Base-by-base conservation (phyloP, 2,329 filamentous ascomycete genomes). In the Aspergillus pseudoterreus region DNA sequence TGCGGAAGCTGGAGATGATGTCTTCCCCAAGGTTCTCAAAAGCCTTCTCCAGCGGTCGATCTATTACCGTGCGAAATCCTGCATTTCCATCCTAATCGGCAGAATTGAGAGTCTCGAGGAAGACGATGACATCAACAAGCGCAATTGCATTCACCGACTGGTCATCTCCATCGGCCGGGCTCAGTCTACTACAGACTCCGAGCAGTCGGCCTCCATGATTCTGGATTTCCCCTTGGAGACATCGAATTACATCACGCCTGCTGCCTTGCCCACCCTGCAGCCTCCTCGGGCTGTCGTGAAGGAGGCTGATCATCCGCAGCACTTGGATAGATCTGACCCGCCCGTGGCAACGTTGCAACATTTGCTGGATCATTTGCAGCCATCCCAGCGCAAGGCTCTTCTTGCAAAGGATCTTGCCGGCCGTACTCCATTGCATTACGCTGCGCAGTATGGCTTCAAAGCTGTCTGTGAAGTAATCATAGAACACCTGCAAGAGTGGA, bases 381-480 rank as follows among this genome's bases (percentile, higher is more conserved):
- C 81, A 0, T 75, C 81, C 9, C 92, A 97, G 60, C 82, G 86
- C 10, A 58, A 68, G 11, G 86, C 87, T 0, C 75, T 97, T 10
- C 76, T 81, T 45, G 81, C 82, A 11, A 84, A 81, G 53, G 92
- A 97, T 71, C 80, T 84, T 0, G 88, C 92, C 54, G 92, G 90
- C 2, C 87, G 92, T 4, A 80, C 92, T 12, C 91, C 92, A 1
- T 78, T 97, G 10, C 92, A 97, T 68, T 96, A 96, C 66, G 91
- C 91, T 2, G 92, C 94, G 0, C 91, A 97, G 67, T 96, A 95
- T 66, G 94, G 94, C 2, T 91, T 96, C 61, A 88, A 94, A 3
- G 83, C 90, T n/a, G 86, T 96, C 9, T 96, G 90, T 65, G 82
- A 95, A 65, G 80, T 92, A 21, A 82, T 97, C 59, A 92, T 96